These are phyloP conservation scores for Purpureocillium takamizusanense DNA, from an alignment of 2,329 filamentous ascomycete genomes.

Conservation along the genomic window DNA sequence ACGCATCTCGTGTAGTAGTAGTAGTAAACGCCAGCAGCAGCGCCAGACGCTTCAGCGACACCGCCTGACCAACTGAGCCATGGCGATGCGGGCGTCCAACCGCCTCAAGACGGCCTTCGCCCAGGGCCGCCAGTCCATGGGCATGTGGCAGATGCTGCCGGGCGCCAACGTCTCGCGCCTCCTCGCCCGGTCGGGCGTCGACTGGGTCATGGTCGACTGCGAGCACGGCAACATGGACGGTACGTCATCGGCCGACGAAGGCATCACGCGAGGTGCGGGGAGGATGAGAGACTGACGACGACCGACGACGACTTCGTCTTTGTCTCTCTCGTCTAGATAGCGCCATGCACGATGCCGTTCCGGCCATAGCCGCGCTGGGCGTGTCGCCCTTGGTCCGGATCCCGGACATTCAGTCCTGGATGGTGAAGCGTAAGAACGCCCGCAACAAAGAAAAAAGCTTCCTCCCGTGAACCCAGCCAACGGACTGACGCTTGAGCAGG, in stretches of 20 bases:
- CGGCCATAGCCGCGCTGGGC: constrained; percentile 38
- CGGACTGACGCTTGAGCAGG: constrained; percentile 15
- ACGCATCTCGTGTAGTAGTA: too few relatives aligned
- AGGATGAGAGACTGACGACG: not conserved
- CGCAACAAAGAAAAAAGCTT: too few relatives aligned
- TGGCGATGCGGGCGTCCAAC: constrained; percentile 35
- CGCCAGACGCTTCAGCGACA: not conserved
- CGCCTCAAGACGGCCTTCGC: constrained; percentile 39
- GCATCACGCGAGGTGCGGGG: too few relatives aligned
- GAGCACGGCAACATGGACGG: constrained; percentile 44
- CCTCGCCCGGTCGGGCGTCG: constrained; percentile 52
- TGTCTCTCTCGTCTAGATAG: constrained; percentile 21
- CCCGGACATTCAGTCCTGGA: constrained; percentile 38
- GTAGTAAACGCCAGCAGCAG: constrained; percentile 1
- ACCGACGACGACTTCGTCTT: not conserved
- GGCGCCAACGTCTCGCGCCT: constrained; percentile 49
- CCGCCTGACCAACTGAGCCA: constrained; percentile 6
- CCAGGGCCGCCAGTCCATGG: constrained; percentile 40
- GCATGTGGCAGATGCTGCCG: constrained; percentile 56
- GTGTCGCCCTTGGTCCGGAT: constrained; percentile 38
- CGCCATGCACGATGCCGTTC: constrained; percentile 44
- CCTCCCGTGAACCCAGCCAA: too few relatives aligned
- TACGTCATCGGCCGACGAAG: too few relatives aligned
- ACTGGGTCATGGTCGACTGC: constrained; percentile 56
- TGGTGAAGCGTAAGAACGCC: constrained; percentile 36